Base-by-base conservation (phyloP, 768 basidiomycete species). In the Termitomyces sp. region DNA sequence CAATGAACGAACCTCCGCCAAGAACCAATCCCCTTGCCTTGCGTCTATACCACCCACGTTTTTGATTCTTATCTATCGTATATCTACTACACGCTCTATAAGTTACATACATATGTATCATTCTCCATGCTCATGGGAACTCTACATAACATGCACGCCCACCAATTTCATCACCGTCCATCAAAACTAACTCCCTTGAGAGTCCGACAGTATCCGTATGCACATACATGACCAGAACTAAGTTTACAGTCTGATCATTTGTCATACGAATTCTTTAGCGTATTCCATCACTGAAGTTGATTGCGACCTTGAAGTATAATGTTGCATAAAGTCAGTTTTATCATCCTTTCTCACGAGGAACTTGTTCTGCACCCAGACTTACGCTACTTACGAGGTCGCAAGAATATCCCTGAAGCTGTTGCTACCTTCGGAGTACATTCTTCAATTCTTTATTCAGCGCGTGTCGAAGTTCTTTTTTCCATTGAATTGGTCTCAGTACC, bases 21-120 rank as follows among this genome's bases (percentile, higher is more conserved):
- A 54, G 40, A n/a, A n/a, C n/a, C n/a, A 56, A 5, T 34, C 48
- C 53, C 54, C 24, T 38, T 57, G 62, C 61, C 63, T 58, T 58
- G 64, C 58, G 57, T 54, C 55, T 66, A 65, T 64, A 60, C 63
- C 63, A 56, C 17, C 54, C 50, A 55, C 40, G 32, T 46, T 68
- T 35, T 62, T 60, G 59, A 62, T 60, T 53, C 45, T 68, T 72
- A 71, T 74, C 68, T 76, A 76, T 71, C 70, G 66, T 75, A 72
- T 73, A 74, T 73, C 70, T 73, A 69, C 70, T 60, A 56, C 61
- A 58, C 58, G 63, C 62, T 70, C 63, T 68, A 59, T 68, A 69
- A 64, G 66, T 71, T 32, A 72, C 68, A 65, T 71, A 72, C 58
- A 54, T 37, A 66, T 70, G 66, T 37, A 37, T 60, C 68, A 66